phyloP scores from a whole-genome alignment of 176 grass and related monocot genomes.

The Oryza glumipatula region DNA sequence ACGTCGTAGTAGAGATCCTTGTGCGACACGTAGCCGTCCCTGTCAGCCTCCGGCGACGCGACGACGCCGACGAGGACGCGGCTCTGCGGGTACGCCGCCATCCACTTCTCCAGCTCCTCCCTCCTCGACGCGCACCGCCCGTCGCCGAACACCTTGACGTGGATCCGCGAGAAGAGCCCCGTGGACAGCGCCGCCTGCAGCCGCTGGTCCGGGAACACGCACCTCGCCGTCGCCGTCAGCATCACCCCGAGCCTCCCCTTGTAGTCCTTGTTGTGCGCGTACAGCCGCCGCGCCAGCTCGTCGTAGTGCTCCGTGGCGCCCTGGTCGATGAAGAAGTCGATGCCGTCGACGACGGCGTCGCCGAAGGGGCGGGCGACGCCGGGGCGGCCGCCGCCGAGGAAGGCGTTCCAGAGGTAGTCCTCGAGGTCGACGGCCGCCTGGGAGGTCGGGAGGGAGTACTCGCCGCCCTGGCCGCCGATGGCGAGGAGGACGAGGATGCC shows the following conservation, averaged over 20 bases:
- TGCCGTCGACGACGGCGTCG: slow-evolving; percentile 11
- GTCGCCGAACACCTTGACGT: slow-evolving; percentile 38
- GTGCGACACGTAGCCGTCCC: background rate
- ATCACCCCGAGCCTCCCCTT: background rate
- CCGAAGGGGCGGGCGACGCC: slow-evolving; percentile 32
- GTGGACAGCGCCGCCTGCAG: slow-evolving; percentile 40
- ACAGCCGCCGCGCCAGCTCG: background rate
- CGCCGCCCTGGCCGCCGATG: slow-evolving; percentile 2
- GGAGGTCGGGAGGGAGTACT: slow-evolving; percentile 17
- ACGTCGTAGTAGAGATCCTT: background rate
- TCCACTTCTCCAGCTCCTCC: slow-evolving; percentile 11
- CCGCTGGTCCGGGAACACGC: slow-evolving; percentile 46
- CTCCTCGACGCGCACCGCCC: background rate
- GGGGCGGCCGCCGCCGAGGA: background rate
- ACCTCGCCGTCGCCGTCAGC: slow-evolving; percentile 59
- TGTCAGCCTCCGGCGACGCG: slow-evolving; percentile 18
- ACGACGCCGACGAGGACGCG: background rate
- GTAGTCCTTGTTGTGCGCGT: background rate
- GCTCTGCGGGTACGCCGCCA: slow-evolving; percentile 1
- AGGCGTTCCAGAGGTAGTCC: slow-evolving; percentile 32
- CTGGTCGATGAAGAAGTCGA: slow-evolving; percentile 31
- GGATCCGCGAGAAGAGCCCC: slow-evolving; percentile 65
- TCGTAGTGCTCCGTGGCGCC: slow-evolving; percentile 27
- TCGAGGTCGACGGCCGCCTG: background rate
- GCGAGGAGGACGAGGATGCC: slow-evolving; percentile 12